Base-by-base conservation (phyloP, 1,284 basidiomycete species). In the Cutaneotrichosporon mucoides region DNA sequence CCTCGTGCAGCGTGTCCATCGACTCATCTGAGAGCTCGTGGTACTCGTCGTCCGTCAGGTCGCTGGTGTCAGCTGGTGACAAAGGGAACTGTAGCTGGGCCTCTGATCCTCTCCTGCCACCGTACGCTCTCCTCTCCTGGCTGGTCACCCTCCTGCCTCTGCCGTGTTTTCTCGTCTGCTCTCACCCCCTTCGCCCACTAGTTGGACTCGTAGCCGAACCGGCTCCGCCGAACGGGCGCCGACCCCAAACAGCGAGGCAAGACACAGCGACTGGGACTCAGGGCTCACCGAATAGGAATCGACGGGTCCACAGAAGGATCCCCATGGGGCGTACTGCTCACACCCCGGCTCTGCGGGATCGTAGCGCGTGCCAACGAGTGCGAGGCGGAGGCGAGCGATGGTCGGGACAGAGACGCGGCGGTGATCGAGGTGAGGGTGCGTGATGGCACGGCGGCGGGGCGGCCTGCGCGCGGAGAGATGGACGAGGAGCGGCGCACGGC, bases 1-100 rank as follows among this genome's bases (percentile, higher is more conserved):
- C 83, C 64, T 92, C 91, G 24, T 92, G 84, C 35, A 98, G 75
- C 10, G 73, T 79, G 62, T 91, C 88, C 90, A 99, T 93, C 40
- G 89, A 86, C 50, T 80, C 75, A 63, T 97, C 91, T 0, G 94
- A 85, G 38, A 90, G 77, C 46, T 79, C 74, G 71, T 96, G 87
- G 75, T 98, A 99, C 63, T 83, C 80, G 42, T 41, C 53, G 41
- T 66, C 60, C 4, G 58, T 62, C 36, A 65, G 50, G 56, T 62
- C 61, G 13, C 64, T 65, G 59, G 0, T 11, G 57, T 54, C 37
- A 57, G 50, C 46, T 24, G 24, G 24, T 24, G 24, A 24, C 24
- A 24, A 24, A 24, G 24, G 24, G 24, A 24, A 24, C 24, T 24
- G 24, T 24, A 24, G 24, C 24, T 24, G 24, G 24, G 24, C 24